Conservation (phyloP, 2,329 filamentous ascomycete genomes). For the Sporothrix schenckii region DNA sequence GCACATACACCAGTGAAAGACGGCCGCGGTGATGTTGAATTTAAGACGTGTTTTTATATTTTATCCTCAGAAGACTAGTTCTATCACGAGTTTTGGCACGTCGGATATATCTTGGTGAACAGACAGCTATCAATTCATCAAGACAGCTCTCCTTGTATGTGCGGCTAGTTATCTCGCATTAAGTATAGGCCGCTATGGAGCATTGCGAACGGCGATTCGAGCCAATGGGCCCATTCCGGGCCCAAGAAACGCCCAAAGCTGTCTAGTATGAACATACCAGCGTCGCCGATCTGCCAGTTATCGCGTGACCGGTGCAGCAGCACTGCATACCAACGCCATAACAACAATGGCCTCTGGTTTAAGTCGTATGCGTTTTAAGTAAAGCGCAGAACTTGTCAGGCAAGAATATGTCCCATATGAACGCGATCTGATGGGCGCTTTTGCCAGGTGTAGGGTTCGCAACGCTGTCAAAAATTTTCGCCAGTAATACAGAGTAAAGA, state of each 20-base stretch:
- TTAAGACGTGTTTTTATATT: background rate
- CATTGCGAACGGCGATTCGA: constrained; percentile 38
- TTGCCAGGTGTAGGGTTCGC: constrained; percentile 27
- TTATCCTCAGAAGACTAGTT: background rate
- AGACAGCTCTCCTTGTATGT: too few species aligned
- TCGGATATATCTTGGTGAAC: too few species aligned
- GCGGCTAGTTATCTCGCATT: background rate
- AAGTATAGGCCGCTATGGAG: constrained; percentile 28
- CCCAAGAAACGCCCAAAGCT: constrained; percentile 40
- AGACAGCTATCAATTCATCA: too few species aligned
- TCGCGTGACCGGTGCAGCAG: constrained; percentile 45
- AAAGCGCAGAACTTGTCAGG: constrained; percentile 44
- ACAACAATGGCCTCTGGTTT: constrained; percentile 48
- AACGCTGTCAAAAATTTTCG: constrained; percentile 37
- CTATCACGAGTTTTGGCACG: background rate
- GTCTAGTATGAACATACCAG: constrained; percentile 41
- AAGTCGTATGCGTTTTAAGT: constrained; percentile 42
- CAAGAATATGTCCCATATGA: constrained; percentile 46
- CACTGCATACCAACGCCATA: constrained; percentile 49
- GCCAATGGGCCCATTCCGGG: constrained; percentile 42
- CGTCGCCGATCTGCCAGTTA: constrained; percentile 44
- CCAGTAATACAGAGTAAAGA: too few species aligned
- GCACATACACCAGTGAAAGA: constrained; percentile 29
- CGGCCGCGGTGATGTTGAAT: constrained; percentile 41
- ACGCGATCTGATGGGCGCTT: constrained; percentile 39